phyloP scores from a whole-genome alignment of 176 grass and related monocot genomes.

The Pontederia crassipes region DNA sequence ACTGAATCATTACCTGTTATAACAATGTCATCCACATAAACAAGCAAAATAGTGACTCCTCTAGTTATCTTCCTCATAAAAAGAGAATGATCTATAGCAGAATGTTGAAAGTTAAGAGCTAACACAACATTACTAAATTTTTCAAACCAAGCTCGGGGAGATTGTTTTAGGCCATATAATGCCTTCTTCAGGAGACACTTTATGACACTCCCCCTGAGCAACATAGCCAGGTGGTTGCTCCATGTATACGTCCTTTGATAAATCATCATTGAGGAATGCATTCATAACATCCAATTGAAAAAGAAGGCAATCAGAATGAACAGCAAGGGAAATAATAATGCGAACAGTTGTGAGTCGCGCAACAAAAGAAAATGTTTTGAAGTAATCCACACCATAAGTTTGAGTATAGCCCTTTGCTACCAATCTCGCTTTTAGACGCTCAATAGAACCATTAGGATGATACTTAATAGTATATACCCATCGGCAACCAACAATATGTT shows the following conservation, averaged over 20 bases:
- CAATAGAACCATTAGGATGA: not conserved
- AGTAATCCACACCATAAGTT: constrained; percentile 1
- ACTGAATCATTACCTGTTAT: too few species aligned
- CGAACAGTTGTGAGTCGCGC: not conserved
- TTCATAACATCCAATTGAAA: not conserved
- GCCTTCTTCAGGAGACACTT: not conserved
- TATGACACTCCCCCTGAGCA: not conserved
- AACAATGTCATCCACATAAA: too few species aligned
- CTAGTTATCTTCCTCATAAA: too few species aligned
- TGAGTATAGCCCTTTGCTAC: not conserved
- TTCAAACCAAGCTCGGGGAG: too few species aligned
- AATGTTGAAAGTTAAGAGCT: too few species aligned
- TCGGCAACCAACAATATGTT: not conserved
- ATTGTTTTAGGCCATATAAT: too few species aligned
- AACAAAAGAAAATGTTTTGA: not conserved
- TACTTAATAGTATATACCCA: not conserved
- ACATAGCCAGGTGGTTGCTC: constrained; percentile 4
- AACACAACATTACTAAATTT: too few species aligned
- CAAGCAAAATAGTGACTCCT: too few species aligned
- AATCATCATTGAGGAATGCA: constrained; percentile 1
- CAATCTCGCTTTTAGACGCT: not conserved
- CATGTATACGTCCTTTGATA: not conserved
- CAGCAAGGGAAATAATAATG: not conserved
- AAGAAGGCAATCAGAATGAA: not conserved
- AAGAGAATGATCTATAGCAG: too few species aligned